Conservation (phyloP, 106 monocot species). For the Allium fistulosum region DNA sequence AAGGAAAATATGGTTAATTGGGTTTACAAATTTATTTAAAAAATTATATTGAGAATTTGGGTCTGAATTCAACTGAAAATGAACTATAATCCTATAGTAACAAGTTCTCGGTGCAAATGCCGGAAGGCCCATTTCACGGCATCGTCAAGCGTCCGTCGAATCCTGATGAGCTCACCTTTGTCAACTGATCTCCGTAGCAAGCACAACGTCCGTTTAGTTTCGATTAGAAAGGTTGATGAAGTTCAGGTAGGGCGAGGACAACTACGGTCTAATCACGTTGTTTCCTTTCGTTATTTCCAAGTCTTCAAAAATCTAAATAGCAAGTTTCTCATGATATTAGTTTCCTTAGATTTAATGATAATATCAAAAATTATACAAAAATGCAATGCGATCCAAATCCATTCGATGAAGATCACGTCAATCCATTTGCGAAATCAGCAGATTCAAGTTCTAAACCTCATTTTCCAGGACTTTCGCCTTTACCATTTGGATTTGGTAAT, state of each 20-base stretch:
- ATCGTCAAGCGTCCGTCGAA: slow-evolving; percentile 65
- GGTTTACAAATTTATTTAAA: no score
- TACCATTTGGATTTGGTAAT: slow-evolving; percentile 26
- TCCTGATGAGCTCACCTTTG: slow-evolving; percentile 62
- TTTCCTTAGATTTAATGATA: no score
- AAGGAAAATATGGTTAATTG: no score
- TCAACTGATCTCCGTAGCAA: slow-evolving; percentile 62
- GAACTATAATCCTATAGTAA: slow-evolving; percentile 62
- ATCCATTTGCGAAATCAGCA: slow-evolving; percentile 22
- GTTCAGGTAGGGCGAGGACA: slow-evolving; percentile 68
- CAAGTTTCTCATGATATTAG: no score
- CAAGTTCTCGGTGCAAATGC: slow-evolving; percentile 63
- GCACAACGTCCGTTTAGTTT: slow-evolving; percentile 64
- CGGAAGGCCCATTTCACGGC: slow-evolving; percentile 82
- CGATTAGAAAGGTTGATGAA: slow-evolving; percentile 77
- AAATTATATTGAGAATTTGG: no score
- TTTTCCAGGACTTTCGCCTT: slow-evolving; percentile 5
- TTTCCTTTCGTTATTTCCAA: no score
- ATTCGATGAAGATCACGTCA: no score
- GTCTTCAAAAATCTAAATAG: no score
- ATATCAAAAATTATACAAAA: no score
- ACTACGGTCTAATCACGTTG: no score
- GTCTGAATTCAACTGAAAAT: slow-evolving; percentile 16
- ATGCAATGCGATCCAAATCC: no score
- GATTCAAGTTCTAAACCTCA: slow-evolving; percentile 29